Evolutionary conservation across 495 filamentous ascomycete genomes (phyloP), one percentile per base, ranked within the genome.

Genomic region (Trypethelium eluteriae): DNA sequence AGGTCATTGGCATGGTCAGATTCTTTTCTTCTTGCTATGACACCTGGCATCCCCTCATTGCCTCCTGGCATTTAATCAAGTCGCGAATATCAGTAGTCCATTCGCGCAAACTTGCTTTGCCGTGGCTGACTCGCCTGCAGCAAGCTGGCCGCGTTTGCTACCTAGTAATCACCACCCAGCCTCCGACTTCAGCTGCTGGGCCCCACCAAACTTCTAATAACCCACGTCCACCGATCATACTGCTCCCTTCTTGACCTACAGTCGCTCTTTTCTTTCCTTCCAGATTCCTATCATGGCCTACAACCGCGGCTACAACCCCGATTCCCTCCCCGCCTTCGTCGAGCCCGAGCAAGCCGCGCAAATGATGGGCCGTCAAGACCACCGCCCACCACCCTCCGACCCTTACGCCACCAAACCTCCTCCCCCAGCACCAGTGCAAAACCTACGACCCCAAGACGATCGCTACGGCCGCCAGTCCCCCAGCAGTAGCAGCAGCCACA

Each of bases 321-420:
- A 98, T 80, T 91, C 92, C 77, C 86, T 98, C 67, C 94, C 94
- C 76, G 91, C 92, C 88, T 96, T 81, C 85, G 92, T 86, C 70
- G 94, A 98, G 74, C 94, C 94, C 50, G 94, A 98, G 72, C 89
- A 89, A 50, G 71, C 72, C 32, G 72, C 72, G 32, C 50, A 64
- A 35, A 70, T 74, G 69, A 41, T 73, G 38, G 39, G 47, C 63
- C 56, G 63, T 10, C 36, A 67, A 34, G 41, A 69, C 64, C 34
- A 62, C 32, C 65, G 67, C 34, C 70, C 71, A 7, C 71, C 69
- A 14, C 7, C 66, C 47, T 64, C 72, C 16, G 71, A 70, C 50
- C 72, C 74, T 70, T 75, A 77, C 70, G 74, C 73, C 59, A 73
- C 70, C 62, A 70, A 74, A 65, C 74, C 75, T 59, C 71, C 70